Evolutionary conservation across 805 yeast species (phyloP).

Genomic region (Nakazawaea holstii): DNA sequence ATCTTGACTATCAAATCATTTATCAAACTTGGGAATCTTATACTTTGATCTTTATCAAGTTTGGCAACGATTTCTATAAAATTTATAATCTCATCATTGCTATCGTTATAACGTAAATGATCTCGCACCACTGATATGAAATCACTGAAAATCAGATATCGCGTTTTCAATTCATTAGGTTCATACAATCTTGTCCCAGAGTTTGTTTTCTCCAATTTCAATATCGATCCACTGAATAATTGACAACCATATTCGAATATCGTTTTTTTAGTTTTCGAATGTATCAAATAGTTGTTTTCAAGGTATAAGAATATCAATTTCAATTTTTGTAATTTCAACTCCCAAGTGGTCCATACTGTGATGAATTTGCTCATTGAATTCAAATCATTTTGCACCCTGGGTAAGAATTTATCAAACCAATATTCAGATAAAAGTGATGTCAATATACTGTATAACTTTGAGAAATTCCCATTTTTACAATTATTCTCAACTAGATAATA

Average conservation of each 20-base stretch:
- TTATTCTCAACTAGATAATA: background rate
- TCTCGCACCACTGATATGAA: background rate
- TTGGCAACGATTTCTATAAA: background rate
- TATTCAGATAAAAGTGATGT: background rate
- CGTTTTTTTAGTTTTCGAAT: slow-evolving; percentile 3
- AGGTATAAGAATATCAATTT: slow-evolving; percentile 5
- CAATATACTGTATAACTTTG: background rate
- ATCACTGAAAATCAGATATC: slow-evolving; percentile 3
- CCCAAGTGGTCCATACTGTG: background rate
- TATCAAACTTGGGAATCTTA: slow-evolving; percentile 15
- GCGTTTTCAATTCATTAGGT: slow-evolving; percentile 5
- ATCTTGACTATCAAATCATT: slow-evolving; percentile 13
- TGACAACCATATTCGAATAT: background rate
- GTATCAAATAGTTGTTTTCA: slow-evolving; percentile 1
- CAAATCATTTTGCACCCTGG: background rate
- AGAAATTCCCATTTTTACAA: slow-evolving; percentile 1
- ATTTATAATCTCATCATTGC: background rate
- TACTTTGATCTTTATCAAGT: slow-evolving; percentile 16
- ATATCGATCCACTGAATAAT: background rate
- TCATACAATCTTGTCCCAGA: background rate
- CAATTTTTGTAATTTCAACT: background rate
- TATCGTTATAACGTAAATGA: background rate
- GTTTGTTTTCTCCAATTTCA: background rate
- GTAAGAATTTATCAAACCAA: background rate
- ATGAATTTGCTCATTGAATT: background rate